phyloP scores from a whole-genome alignment of 177 flowering plant species.

The Vitis hybrid region DNA sequence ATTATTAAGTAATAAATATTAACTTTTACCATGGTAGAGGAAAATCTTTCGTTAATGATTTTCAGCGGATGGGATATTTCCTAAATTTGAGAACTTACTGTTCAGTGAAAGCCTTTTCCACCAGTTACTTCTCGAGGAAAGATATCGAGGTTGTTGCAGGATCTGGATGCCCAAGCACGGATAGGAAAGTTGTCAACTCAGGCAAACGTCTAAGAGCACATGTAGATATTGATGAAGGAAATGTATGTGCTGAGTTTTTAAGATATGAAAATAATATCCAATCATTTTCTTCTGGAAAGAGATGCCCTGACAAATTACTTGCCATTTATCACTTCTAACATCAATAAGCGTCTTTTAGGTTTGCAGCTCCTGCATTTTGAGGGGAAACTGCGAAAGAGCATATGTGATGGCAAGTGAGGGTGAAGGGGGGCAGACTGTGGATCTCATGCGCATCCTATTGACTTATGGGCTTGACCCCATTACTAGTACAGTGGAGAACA shows the following conservation, averaged over 20 bases:
- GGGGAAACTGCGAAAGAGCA: constrained; percentile 86
- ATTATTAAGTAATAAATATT: too few relatives aligned
- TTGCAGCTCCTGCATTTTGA: constrained; percentile 77
- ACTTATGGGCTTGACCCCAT: constrained; percentile 71
- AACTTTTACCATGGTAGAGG: neutral
- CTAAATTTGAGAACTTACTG: neutral
- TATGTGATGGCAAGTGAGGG: constrained; percentile 67
- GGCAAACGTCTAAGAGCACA: constrained; percentile 85
- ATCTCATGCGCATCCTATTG: constrained; percentile 75
- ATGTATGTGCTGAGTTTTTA: constrained; percentile 45
- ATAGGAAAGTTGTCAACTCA: constrained; percentile 89
- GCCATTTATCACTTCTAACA: constrained; percentile 5
- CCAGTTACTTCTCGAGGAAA: constrained; percentile 65
- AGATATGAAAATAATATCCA: neutral
- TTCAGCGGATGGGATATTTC: neutral
- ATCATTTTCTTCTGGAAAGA: neutral
- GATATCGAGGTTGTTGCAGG: constrained; percentile 55
- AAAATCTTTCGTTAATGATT: neutral
- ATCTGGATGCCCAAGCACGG: constrained; percentile 84
- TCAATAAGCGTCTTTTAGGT: constrained; percentile 45
- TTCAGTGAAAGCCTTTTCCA: constrained; percentile 13
- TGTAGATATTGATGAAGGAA: constrained; percentile 73
- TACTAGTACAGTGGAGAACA: constrained; percentile 53
- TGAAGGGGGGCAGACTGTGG: constrained; percentile 78
- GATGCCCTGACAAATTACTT: neutral